Evolutionary conservation across 495 filamentous ascomycete species (phyloP), one percentile per base, ranked within the genome.

Genomic region (Penicillium lagena): DNA sequence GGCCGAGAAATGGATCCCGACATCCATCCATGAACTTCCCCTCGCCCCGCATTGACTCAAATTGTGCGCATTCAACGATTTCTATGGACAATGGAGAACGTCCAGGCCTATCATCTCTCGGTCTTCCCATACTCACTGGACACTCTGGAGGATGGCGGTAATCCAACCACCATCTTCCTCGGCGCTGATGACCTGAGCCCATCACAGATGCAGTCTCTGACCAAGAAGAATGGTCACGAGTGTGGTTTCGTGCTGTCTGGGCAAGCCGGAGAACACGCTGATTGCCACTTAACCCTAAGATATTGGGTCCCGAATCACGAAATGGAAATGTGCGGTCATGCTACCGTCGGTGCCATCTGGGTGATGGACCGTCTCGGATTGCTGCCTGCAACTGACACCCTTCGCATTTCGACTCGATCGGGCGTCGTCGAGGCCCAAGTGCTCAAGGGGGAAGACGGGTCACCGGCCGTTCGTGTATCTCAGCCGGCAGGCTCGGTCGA

Each of bases 301-400:
- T 42, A 43, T 12, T 53, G 43, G 33, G 41, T 42, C 10, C 43
- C 46, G 11, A 37, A 39, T 10, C 35, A 46, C n/a, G 54, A 54
- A 28, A 45, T 51, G 47, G 43, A 51, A 27, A 50, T 45, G 43
- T 50, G 50, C 35, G 44, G 47, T 9, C 50, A 47, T 31, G 43
- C 44, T 12, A 53, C 40, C 1, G 38, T 56, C 1, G 46, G 50
- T 9, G 40, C 47, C 2, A 27, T 47, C 12, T 56, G 40, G 50
- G 10, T 50, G 4, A 36, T 54, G 27, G 22, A 46, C 4, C n/a
- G 42, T 10, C 43, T 50, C 9, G 37, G 33, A 1, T 7, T 43
- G 14, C 7, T 52, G 13, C 39, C 35, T n/a, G n/a, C 15, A 12
- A 38, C 7, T 1, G 42, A 34, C 10, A 34, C 34, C 5, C 9